Conservation (phyloP, 2,329 filamentous ascomycete genomes). For the Trichoderma atrobrunneum region DNA sequence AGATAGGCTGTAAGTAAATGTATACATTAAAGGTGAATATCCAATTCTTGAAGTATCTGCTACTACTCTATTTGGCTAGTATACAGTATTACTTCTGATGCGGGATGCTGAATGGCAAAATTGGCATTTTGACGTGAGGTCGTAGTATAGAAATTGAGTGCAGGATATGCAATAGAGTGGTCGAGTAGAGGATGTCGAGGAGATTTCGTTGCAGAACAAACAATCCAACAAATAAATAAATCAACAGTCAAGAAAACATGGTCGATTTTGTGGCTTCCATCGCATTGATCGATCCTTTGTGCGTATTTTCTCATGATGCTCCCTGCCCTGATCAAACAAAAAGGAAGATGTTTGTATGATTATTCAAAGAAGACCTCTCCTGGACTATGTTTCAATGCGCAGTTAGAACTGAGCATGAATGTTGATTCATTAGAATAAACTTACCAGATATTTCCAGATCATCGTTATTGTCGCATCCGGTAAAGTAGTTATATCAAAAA, state of each 20-base stretch:
- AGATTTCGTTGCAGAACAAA: background rate
- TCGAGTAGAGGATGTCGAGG: background rate
- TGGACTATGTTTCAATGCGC: background rate
- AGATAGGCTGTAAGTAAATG: background rate
- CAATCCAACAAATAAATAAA: too few species aligned
- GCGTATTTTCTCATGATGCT: background rate
- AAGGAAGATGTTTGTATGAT: background rate
- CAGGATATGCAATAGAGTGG: background rate
- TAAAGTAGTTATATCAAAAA: background rate
- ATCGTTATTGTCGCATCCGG: background rate
- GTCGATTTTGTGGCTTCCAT: background rate
- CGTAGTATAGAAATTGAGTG: background rate
- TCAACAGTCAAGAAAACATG: background rate
- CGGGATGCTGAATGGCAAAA: background rate
- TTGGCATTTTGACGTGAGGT: background rate
- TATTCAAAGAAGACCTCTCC: background rate
- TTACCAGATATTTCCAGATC: background rate
- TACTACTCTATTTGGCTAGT: background rate
- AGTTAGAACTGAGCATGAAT: background rate
- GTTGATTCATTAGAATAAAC: background rate
- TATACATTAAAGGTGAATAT: background rate
- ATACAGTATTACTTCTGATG: background rate
- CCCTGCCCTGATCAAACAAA: background rate
- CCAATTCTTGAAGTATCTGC: background rate
- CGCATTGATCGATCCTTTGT: background rate